Evolutionary conservation across 2,329 filamentous ascomycete species (phyloP), one percentile per base, ranked within the genome.

Genomic region (Gaeumannomyces sp.): DNA sequence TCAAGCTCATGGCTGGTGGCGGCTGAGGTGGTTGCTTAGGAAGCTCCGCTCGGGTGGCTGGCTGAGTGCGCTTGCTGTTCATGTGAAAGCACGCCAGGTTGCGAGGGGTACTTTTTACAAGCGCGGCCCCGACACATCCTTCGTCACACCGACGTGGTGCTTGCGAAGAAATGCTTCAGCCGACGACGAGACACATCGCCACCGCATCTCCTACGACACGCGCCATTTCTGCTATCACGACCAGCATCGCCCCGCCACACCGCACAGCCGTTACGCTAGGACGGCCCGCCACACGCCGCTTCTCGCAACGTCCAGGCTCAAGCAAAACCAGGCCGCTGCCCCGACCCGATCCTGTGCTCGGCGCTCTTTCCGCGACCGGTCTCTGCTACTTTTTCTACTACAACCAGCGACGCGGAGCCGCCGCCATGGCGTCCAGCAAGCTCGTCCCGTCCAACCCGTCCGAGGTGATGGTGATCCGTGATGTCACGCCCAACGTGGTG

Each of bases 401-500:
- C 45, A 53, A 8, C 45, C 45, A 53, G 19, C 45, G n/a, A 25
- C 45, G 45, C 61, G 28, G 61, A n/a, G 25, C 25, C 57, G 25
- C 33, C 62, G 38, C 63, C 69, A 89, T 89, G 38, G 38, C 38
- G 85, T 85, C 85, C 64, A 79, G 81, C 10, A 84, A 87, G 71
- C 83, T 92, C 64, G 83, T 91, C 65, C 89, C 89, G 5, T 71
- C 78, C 22, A 88, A 94, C 71, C 93, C 93, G 16, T 84, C 87
- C 25, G 86, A 91, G 72, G 88, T 95, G 68, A 96, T 97, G 89
- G 92, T 97, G 67, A 94, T 96, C 72, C 91, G 94, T 68, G 85
- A 93, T 71, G 79, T 98, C 70, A 91, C 90, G 2, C 90, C 91
- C 19, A 88, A 89, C 69, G 84, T 97, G 68, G 87, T 86, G 58